phyloP scores from a whole-genome alignment of 805 yeast genomes.

The Zygosaccharomyces pseudorouxii region DNA sequence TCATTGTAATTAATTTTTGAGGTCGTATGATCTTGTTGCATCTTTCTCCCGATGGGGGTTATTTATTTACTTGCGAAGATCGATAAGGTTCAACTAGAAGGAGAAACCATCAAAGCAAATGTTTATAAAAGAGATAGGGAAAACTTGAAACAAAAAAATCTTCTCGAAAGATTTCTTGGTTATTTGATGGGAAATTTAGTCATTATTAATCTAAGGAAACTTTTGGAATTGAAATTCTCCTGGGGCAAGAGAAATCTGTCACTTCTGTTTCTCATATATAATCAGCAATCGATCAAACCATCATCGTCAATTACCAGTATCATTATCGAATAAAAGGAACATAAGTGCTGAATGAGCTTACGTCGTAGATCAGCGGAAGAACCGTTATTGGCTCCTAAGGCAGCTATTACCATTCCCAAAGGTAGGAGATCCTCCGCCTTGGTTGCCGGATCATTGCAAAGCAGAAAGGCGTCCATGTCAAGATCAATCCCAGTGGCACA shows the following conservation, averaged over 20 bases:
- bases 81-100: neutral
- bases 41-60: neutral
- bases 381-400: conserved; percentile 11
- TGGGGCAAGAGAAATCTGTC: neutral
- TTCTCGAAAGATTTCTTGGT: neutral
- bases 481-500: conserved; percentile 6
- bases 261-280: neutral
- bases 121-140: neutral
- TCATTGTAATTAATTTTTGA: neutral
- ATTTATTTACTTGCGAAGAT: neutral
- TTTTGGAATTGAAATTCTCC: neutral
- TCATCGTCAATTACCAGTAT: neutral
- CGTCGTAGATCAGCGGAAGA: conserved; percentile 6
- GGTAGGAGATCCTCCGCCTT: conserved; percentile 13
- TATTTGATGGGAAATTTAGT: neutral
- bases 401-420: conserved; percentile 15
- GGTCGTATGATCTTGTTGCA: neutral
- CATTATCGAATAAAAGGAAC: neutral
- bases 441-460: conserved; percentile 11
- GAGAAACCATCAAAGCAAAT: neutral
- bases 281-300: neutral
- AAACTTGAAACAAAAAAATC: neutral
- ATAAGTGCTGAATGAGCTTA: neutral
- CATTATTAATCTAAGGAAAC: neutral
- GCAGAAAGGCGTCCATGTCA: conserved; percentile 13